Evolutionary conservation across 2,329 filamentous ascomycete species (phyloP).

Genomic region (Calonectria montana): DNA sequence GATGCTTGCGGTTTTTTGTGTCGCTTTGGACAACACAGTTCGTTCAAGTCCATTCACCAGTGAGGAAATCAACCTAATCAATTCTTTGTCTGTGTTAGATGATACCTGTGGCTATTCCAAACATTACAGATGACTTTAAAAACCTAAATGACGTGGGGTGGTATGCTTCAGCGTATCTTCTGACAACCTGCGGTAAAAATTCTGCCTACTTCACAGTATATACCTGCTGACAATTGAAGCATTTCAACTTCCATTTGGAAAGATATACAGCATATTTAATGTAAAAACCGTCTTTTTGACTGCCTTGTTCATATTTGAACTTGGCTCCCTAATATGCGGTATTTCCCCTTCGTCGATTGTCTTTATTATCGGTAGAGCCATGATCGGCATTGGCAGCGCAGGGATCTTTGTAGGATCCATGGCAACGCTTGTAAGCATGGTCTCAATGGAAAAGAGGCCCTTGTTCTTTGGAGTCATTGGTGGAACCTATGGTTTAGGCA

Average conservation of each 20-base stretch:
- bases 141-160: conserved; percentile 63
- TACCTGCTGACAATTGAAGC: neutral
- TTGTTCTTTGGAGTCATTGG: conserved; percentile 47
- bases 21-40: conserved; percentile 1
- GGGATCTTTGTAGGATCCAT: conserved; percentile 59
- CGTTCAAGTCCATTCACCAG: neutral
- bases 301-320: conserved; percentile 62
- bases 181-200: conserved; percentile 50
- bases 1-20: neutral
- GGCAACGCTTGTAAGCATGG: conserved; percentile 58
- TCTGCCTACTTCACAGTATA: neutral
- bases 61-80: neutral
- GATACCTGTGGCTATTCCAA: conserved; percentile 64
- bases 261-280: conserved; percentile 61
- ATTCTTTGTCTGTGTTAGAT: conserved; percentile 42
- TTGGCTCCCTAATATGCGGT: conserved; percentile 63
- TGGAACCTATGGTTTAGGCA: conserved; percentile 45
- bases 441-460: conserved; percentile 44
- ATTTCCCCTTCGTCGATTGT: conserved; percentile 56
- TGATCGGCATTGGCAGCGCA: conserved; percentile 57
- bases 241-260: conserved; percentile 51
- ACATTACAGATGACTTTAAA: conserved; percentile 62
- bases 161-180: conserved; percentile 66
- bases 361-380: conserved; percentile 61
- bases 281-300: conserved; percentile 60